Evolutionary conservation across 2,329 filamentous ascomycete genomes (phyloP).

Genomic region (Tricladium varicosporioides): DNA sequence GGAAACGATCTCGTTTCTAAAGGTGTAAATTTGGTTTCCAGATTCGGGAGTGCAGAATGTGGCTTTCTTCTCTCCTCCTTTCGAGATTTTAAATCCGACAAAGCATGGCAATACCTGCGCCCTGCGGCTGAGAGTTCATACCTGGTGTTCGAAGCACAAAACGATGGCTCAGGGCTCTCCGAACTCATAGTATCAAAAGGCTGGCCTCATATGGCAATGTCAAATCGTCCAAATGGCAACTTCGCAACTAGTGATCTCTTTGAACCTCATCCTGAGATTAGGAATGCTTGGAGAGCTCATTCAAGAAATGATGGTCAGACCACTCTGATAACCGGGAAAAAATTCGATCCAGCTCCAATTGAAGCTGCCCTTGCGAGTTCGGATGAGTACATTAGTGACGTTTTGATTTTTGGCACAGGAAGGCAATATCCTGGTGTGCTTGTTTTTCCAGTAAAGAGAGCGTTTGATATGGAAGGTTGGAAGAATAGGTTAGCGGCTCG

Average conservation of each 20-base stretch:
- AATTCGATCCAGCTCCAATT: slow-evolving; percentile 62
- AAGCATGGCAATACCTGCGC: slow-evolving; percentile 61
- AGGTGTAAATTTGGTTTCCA: slow-evolving; percentile 56
- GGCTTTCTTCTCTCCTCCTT: slow-evolving; percentile 64
- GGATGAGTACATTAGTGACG: slow-evolving; percentile 46
- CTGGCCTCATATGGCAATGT: slow-evolving; percentile 61
- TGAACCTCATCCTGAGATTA: slow-evolving; percentile 48
- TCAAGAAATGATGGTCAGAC: slow-evolving; percentile 61
- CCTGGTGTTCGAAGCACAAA: slow-evolving; percentile 46
- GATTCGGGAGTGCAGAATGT: slow-evolving; percentile 65
- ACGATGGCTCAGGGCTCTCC: slow-evolving; percentile 37
- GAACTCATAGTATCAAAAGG: slow-evolving; percentile 54
- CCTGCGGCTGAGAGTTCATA: slow-evolving; percentile 32
- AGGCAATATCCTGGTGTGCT: slow-evolving; percentile 54
- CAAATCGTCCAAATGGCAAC: slow-evolving; percentile 56
- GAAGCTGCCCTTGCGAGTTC: slow-evolving; percentile 53
- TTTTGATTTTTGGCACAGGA: slow-evolving; percentile 60
- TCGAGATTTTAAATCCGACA: slow-evolving; percentile 51
- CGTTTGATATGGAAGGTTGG: slow-evolving; percentile 36
- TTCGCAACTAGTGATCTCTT: slow-evolving; percentile 66
- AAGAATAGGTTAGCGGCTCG: slow-evolving; percentile 41
- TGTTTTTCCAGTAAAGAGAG: slow-evolving; percentile 44
- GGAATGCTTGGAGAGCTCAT: slow-evolving; percentile 60
- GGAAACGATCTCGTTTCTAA: slow-evolving; percentile 51
- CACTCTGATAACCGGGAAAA: slow-evolving; percentile 64